phyloP scores from a whole-genome alignment of 257 asterid genomes.

The Ehretia macrophylla region DNA sequence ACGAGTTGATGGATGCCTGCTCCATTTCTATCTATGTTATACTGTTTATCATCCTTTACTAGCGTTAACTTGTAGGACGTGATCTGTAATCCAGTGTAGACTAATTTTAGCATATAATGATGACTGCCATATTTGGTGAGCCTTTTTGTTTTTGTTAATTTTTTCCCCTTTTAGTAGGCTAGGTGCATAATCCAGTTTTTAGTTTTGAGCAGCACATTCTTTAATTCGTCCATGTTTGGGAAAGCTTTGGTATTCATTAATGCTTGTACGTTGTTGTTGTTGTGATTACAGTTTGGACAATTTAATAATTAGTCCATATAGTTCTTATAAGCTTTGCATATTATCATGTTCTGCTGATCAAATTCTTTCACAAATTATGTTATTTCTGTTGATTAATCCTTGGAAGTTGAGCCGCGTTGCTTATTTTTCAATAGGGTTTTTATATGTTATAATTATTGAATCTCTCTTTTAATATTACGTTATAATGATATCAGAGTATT shows the following conservation, averaged over 20 bases:
- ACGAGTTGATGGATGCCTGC: constrained; percentile 3
- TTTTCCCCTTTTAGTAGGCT: background rate
- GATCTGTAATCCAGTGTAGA: background rate
- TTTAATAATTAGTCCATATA: background rate
- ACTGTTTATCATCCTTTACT: background rate
- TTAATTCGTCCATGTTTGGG: background rate
- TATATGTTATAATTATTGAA: no score
- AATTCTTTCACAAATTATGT: no score
- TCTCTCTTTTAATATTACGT: no score
- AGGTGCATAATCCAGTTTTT: background rate
- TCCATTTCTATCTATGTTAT: background rate
- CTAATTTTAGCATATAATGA: background rate
- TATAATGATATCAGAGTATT: no score
- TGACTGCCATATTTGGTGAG: background rate
- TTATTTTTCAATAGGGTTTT: no score
- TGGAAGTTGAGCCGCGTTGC: no score
- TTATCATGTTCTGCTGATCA: no score
- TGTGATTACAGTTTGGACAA: background rate
- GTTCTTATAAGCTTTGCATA: background rate
- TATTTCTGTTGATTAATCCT: no score
- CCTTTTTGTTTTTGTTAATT: background rate
- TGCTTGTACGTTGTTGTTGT: no score
- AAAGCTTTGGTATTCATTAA: background rate
- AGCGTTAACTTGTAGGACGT: background rate
- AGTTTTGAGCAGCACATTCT: constrained; percentile 2